A percentile compares a stretch with the other conserved stretches of the same genome.
phyloP scores from a whole-genome alignment of 148 eudicot species.

The Camellia japonica region DNA sequence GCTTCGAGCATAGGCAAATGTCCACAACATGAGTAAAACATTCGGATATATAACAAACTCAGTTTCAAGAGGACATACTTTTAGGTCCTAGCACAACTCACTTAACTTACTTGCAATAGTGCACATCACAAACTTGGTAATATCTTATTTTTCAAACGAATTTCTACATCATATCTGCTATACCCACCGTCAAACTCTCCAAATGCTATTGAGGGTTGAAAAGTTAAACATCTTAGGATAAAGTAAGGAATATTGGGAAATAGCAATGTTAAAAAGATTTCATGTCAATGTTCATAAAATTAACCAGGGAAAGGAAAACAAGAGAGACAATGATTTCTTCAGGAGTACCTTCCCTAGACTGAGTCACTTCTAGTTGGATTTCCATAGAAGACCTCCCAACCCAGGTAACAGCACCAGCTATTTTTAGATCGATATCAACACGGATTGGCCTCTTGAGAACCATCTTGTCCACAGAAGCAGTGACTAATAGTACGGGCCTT shows the following conservation, averaged over 20 bases:
- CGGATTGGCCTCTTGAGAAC: conserved; percentile 73
- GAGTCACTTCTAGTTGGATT: conserved; percentile 81
- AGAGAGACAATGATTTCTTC: background rate
- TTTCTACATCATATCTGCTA: background rate
- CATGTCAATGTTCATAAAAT: background rate
- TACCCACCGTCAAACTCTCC: background rate
- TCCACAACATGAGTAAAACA: background rate
- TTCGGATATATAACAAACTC: background rate
- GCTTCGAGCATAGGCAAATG: background rate
- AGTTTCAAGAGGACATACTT: background rate
- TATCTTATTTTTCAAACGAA: background rate
- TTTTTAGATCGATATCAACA: conserved; percentile 60
- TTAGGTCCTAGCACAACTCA: background rate
- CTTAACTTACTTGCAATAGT: background rate
- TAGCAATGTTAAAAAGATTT: background rate
- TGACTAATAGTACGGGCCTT: conserved; percentile 66
- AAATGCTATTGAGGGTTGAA: background rate
- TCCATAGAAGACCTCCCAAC: conserved; percentile 96
- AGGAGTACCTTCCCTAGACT: conserved; percentile 52
- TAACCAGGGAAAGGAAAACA: background rate
- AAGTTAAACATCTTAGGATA: background rate
- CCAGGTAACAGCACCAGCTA: conserved; percentile 91
- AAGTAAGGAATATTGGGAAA: background rate
- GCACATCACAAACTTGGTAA: background rate
- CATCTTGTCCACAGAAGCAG: conserved; percentile 95